Conservation (phyloP, 352 stramenopile genomes). For the Phytophthora pistaciae region DNA sequence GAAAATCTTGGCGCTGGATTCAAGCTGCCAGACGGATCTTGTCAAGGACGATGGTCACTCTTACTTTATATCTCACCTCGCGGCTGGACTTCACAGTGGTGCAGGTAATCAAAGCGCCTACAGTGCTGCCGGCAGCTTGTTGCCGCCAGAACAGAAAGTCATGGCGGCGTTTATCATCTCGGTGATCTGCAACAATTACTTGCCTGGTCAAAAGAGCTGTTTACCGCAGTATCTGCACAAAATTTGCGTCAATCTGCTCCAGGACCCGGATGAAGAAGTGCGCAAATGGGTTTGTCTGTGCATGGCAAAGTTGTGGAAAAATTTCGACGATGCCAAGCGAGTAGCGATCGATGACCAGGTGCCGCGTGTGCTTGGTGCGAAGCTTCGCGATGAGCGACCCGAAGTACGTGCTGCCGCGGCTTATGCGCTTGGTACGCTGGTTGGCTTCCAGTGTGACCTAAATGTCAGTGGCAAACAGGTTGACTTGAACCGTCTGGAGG, state of each 20-base stretch:
- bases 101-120: conserved; percentile 36
- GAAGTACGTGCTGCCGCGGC: conserved; percentile 94
- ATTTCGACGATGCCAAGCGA: conserved; percentile 91
- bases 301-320: conserved; percentile 96
- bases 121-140: conserved; percentile 38
- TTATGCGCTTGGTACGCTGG: conserved; percentile 94
- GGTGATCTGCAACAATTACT: conserved; percentile 94
- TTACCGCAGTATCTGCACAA: conserved; percentile 91
- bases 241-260: conserved; percentile 75
- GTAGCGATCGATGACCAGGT: conserved; percentile 88
- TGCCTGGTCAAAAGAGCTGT: conserved; percentile 93
- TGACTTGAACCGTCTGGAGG: conserved; percentile 59
- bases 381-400: conserved; percentile 87
- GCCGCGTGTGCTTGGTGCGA: conserved; percentile 81
- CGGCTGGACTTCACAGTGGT: conserved; percentile 65
- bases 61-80: conserved; percentile 97
- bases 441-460: conserved; percentile 84
- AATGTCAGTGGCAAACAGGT: conserved; percentile 57
- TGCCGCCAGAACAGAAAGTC: conserved; percentile 93
- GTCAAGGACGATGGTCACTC: conserved; percentile 96
- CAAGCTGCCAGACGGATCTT: conserved; percentile 96
- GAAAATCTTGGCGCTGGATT: conserved; percentile 97
- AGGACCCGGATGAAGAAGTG: conserved; percentile 73
- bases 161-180: conserved; percentile 97
- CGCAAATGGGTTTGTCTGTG: conserved; percentile 93